Conservation (phyloP, 2,329 filamentous ascomycete species). For the Fusarium agapanthi region DNA sequence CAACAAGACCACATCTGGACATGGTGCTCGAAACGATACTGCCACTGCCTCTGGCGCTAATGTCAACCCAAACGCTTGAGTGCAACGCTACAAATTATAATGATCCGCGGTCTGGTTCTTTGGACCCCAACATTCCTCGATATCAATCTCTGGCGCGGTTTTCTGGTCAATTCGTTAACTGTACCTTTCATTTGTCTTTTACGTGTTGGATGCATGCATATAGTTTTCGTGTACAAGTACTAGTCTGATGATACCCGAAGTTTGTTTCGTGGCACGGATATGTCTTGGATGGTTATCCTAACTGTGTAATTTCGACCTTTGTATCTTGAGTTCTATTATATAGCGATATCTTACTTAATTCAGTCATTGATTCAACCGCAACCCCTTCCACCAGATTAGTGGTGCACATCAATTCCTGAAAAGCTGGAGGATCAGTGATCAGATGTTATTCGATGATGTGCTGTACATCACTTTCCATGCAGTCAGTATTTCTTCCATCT, state of each 20-base stretch:
- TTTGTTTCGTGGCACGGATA: background rate
- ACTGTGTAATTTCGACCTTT: rapidly evolving
- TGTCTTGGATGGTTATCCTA: background rate
- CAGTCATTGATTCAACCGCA: rapidly evolving
- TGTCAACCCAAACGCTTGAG: background rate
- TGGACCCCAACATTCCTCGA: no score
- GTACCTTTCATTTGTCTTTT: rapidly evolving
- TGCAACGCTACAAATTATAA: rapidly evolving
- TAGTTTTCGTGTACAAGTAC: background rate
- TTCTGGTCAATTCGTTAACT: background rate
- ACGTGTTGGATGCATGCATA: background rate
- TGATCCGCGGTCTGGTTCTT: rapidly evolving
- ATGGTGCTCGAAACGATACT: background rate
- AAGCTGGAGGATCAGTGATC: rapidly evolving
- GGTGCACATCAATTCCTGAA: rapidly evolving
- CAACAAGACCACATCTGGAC: background rate
- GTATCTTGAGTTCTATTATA: background rate
- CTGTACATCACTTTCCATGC: no score
- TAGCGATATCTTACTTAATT: background rate
- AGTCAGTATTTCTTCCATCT: no score
- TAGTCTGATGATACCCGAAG: conserved; percentile 3
- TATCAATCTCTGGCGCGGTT: no score
- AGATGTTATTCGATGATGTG: background rate
- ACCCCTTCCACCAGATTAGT: no score
- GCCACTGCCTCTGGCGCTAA: background rate